Evolutionary conservation across 306 rosid species (phyloP).

Genomic region (Dryas alaskensis): DNA sequence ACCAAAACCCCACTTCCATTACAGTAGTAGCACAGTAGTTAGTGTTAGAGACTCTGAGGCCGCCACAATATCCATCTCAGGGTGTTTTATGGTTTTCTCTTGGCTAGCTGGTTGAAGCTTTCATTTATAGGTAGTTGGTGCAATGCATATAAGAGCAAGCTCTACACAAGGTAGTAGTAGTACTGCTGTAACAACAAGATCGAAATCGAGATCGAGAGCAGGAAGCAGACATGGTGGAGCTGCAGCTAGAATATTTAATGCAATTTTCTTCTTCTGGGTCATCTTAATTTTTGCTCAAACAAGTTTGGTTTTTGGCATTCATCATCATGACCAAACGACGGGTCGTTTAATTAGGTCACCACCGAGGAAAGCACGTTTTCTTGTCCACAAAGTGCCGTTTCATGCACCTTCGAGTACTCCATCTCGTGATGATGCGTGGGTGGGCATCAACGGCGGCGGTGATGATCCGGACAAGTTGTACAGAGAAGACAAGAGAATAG

Average conservation of each 20-base stretch:
- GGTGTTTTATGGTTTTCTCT: slow-evolving; percentile 35
- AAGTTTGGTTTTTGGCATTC: slow-evolving; percentile 11
- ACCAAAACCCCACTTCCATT: slow-evolving; percentile 26
- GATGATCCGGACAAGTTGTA: slow-evolving; percentile 28
- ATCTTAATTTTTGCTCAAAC: slow-evolving; percentile 47
- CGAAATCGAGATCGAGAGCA: slow-evolving; percentile 10
- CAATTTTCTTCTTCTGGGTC: slow-evolving; percentile 59
- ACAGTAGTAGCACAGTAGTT: background rate
- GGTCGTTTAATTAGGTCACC: slow-evolving; percentile 16
- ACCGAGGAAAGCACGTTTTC: slow-evolving; percentile 30
- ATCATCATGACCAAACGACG: background rate
- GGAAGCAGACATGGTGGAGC: slow-evolving; percentile 11
- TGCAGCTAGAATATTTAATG: slow-evolving; percentile 13
- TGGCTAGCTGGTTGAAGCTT: slow-evolving; percentile 1
- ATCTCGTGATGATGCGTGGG: slow-evolving; percentile 7
- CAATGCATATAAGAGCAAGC: no score
- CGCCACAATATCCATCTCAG: background rate
- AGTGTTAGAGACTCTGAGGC: background rate
- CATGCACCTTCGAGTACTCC: slow-evolving; percentile 41
- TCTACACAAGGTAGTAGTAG: slow-evolving; percentile 31
- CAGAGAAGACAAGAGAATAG: slow-evolving; percentile 59
- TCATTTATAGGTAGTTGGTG: no score
- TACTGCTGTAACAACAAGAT: background rate
- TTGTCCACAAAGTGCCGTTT: slow-evolving; percentile 28
- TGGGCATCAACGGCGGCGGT: slow-evolving; percentile 3